Conservation (phyloP, 139 green algal species). For the Bryopsis sp. region DNA sequence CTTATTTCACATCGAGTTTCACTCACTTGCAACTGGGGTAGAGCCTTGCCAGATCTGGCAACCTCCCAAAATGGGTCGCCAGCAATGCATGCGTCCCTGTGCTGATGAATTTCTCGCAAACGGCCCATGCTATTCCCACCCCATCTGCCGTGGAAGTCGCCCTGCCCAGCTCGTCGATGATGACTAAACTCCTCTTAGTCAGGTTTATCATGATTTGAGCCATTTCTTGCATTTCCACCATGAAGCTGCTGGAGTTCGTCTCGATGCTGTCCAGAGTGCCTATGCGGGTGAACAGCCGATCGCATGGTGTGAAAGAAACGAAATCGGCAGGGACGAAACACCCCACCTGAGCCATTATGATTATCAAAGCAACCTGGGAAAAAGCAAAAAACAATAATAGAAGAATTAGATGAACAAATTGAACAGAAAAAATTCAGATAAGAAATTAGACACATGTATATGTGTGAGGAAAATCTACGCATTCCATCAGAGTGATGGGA, state of each 20-base stretch:
- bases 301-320: slow-evolving; percentile 31
- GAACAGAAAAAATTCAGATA: no score
- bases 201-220: slow-evolving; percentile 38
- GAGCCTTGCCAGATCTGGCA: neutral
- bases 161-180: slow-evolving; percentile 75
- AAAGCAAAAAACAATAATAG: neutral
- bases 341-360: slow-evolving; percentile 70
- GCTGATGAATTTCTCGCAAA: slow-evolving; percentile 3
- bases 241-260: slow-evolving; percentile 65
- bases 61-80: slow-evolving; percentile 11
- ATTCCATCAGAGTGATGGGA: no score
- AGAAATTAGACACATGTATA: no score
- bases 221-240: slow-evolving; percentile 66
- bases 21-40: slow-evolving; percentile 13
- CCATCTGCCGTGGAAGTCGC: slow-evolving; percentile 69
- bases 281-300: slow-evolving; percentile 58
- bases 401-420: slow-evolving; percentile 9
- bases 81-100: neutral
- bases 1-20: no score
- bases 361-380: slow-evolving; percentile 49
- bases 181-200: slow-evolving; percentile 40
- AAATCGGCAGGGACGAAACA: slow-evolving; percentile 59
- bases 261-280: slow-evolving; percentile 64
- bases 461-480: no score
- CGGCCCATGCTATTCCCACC: slow-evolving; percentile 62